Evolutionary conservation across 2,329 filamentous ascomycete genomes (phyloP), one percentile per base, ranked within the genome.

Genomic region (Colletotrichum higginsianum): DNA sequence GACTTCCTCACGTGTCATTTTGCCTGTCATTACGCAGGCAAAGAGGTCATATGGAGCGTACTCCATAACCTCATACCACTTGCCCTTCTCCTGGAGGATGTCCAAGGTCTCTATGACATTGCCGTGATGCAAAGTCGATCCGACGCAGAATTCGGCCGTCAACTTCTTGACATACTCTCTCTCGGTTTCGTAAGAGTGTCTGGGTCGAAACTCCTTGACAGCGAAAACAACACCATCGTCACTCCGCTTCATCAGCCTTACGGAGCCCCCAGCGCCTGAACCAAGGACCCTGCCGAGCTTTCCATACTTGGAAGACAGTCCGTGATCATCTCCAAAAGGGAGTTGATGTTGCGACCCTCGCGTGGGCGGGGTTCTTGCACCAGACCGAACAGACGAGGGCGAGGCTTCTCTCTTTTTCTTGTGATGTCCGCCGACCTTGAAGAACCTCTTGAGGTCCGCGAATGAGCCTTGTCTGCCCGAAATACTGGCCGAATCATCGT

Each of bases 1-100:
- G 72, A 98, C 90, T 81, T 99, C 96, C 76, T 97, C 93, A 71
- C 94, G 91, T 50, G 90, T 90, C 96, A 99, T 99, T 83, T 95
- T 97, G 46, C 96, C 96, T 0, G 96, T 98, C 96, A 99, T 99
- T 75, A 99, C 96, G 75, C 97, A 98, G 15, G 96, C 96, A 80
- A 99, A 99, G 40, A 99, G 88, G 80, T 99, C 96, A 78, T 88
- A 99, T 0, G 96, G 96, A 13, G 95, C 96, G 79, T 97, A 99
- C 80, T 99, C 96, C 96, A 99, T 99, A 52, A 99, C 96, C 79
- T 98, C 96, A 78, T 95, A 99, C 94, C 96, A 99, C 75, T 93
- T 95, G 61, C 90, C 91, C 82, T 96, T 96, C 83, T 99, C 96
- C 75, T 97, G 94, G 13, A 99, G 90, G 74, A 99, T 97, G 81